Evolutionary conservation across 495 filamentous ascomycete species (phyloP).

Genomic region (Parathielavia hyrcaniae): DNA sequence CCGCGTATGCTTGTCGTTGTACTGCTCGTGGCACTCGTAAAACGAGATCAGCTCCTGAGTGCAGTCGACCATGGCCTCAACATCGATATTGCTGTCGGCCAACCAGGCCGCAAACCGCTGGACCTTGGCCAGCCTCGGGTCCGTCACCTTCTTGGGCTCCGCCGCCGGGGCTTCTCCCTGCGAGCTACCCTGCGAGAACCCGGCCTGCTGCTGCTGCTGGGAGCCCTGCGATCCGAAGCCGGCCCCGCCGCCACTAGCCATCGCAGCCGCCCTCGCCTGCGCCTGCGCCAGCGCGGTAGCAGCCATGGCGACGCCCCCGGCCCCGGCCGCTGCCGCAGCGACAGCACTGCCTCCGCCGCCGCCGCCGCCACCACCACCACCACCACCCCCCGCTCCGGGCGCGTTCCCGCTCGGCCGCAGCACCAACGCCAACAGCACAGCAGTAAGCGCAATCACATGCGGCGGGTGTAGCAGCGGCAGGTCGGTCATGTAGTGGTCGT

Average conservation of each 20-base stretch:
- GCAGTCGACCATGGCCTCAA: constrained; percentile 85
- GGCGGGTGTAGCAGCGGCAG: constrained; percentile 81
- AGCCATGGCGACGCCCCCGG: constrained; percentile 34
- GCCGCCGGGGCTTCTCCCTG: constrained; percentile 17
- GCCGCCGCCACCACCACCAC: not conserved
- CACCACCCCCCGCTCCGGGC: not conserved
- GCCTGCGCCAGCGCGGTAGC: constrained; percentile 39
- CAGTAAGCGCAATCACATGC: constrained; percentile 83
- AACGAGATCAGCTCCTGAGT: constrained; percentile 93
- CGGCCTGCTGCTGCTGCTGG: constrained; percentile 2
- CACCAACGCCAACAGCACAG: constrained; percentile 79
- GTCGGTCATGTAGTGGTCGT: constrained; percentile 94
- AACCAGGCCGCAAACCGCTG: constrained; percentile 78
- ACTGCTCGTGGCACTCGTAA: constrained; percentile 87
- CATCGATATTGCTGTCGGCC: constrained; percentile 86
- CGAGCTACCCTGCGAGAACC: not conserved
- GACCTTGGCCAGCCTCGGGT: constrained; percentile 49
- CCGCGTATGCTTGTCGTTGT: constrained; percentile 65
- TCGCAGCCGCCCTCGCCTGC: constrained; percentile 25
- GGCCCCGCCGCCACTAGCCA: constrained; percentile 11
- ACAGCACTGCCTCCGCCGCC: not conserved
- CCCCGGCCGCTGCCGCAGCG: constrained; percentile 14
- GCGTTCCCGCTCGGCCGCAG: constrained; percentile 46
- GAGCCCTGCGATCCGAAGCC: constrained; percentile 12
- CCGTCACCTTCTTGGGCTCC: constrained; percentile 29